Base-by-base conservation (phyloP, 257 asterid genomes). In the Solanum corneliomulleri region DNA sequence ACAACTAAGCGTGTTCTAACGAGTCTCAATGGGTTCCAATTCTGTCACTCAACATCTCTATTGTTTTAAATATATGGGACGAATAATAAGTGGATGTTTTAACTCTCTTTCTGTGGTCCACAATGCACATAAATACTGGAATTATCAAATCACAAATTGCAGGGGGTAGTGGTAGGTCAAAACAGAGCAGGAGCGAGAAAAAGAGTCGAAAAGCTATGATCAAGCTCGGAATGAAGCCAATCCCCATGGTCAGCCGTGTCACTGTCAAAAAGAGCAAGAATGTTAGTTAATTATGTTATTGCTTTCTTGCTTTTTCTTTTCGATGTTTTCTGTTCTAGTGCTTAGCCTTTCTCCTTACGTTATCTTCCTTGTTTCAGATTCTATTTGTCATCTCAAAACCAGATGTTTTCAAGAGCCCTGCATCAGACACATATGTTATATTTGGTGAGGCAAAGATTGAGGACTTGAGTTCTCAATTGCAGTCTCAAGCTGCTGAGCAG, bases 141-240 rank as follows among this genome's bases (percentile, higher is more conserved):
- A 41, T 75, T 75, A 27, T 39, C 82, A 75, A 75, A 75, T 39
- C 14, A 39, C 82, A 23, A 74, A 37, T 75, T 75, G 82, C 82
- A 75, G 93, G 89, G 76, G 86, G 89, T 86, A 37, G 52, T 74
- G 93, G 93, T 16, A 89, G 92, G 89, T 90, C 95, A 77, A 93
- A 93, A 88, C 95, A 92, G 91, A 93, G 94, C 86, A 91, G 94
- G 86, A 93, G 96, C 68, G 93, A 93, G 92, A 93, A 92, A 88
- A 93, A 93, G 89, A 93, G 96, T 64, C 91, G 96, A 49, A 93
- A 93, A 93, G 96, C 96, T 56, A 91, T 93, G 96, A 88, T 91
- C 31, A 93, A 92, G 89, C 92, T 93, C 25, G 96, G 95, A 91
- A 93, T 93, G 96, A 93, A 92, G 90, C 90, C 95, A 81, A 91